Conservation (phyloP, 495 filamentous ascomycete genomes). For the Lentithecium fluviatile region DNA sequence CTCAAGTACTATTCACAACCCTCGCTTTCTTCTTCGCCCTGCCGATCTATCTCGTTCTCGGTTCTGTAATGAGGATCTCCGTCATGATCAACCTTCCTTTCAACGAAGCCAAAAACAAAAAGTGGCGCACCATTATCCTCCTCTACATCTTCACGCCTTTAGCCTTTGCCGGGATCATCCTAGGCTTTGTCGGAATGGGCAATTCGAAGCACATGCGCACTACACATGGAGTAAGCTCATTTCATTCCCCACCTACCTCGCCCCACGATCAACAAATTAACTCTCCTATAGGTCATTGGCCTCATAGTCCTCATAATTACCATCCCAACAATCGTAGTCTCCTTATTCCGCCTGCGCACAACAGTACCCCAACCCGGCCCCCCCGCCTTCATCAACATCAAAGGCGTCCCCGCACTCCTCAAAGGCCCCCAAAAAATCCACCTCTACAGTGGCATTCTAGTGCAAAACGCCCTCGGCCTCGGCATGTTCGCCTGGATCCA, state of each 20-base stretch:
- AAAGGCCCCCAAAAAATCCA: constrained; percentile 8
- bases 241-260: neutral
- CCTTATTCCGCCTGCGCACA: constrained; percentile 4
- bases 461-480: neutral
- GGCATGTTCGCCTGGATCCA: neutral
- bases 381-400: neutral
- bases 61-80: constrained; percentile 8
- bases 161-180: neutral
- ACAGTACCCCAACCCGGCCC: neutral
- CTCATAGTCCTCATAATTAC: constrained; percentile 8
- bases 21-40: constrained; percentile 21
- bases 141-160: constrained; percentile 3
- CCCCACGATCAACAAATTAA: neutral
- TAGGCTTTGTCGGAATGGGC: constrained; percentile 15
- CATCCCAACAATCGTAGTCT: neutral
- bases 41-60: constrained; percentile 14
- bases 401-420: neutral
- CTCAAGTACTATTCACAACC: constrained; percentile 5
- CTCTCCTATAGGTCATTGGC: constrained; percentile 15
- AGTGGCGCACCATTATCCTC: constrained; percentile 16
- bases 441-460: neutral
- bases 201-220: constrained; percentile 4
- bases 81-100: constrained; percentile 5
- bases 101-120: constrained; percentile 2
- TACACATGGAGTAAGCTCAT: constrained; percentile 2